Percentiles rank a stretch among this genome's conserved stretches.
These are phyloP conservation scores for Dioszegia hungarica DNA, from an alignment of 768 basidiomycete genomes.

Conservation along the genomic window DNA sequence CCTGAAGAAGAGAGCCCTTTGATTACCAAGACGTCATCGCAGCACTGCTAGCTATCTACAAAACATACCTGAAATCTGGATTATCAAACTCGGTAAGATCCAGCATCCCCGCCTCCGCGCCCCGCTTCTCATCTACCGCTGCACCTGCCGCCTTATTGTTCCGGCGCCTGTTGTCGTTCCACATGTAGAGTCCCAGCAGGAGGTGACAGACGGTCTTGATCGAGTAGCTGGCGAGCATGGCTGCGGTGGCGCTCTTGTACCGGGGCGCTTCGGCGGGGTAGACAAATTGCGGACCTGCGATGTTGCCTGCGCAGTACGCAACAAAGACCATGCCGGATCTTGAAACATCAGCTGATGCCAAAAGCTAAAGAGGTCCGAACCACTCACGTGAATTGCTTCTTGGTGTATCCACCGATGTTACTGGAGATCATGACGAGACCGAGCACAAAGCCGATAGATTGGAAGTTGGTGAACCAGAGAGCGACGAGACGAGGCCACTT, in stretches of 20 bases:
- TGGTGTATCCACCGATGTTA: conserved; percentile 5
- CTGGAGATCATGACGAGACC: conserved; percentile 40
- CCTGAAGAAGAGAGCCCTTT: too few relatives aligned
- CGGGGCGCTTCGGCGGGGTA: conserved; percentile 21
- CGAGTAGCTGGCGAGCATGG: conserved; percentile 41
- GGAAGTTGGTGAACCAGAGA: conserved; percentile 46
- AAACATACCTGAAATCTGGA: conserved; percentile 13
- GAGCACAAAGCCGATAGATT: conserved; percentile 28
- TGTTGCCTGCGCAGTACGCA: conserved; percentile 28
- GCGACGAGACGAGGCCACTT: conserved; percentile 47
- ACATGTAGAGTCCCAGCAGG: conserved; percentile 47
- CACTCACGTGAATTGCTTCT: conserved; percentile 10
- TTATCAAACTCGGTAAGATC: conserved; percentile 22
- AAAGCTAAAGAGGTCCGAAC: conserved; percentile 10
- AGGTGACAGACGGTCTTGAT: conserved; percentile 30
- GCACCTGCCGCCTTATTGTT: conserved; percentile 18
- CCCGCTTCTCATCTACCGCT: conserved; percentile 20
- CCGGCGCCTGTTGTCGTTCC: conserved; percentile 40
- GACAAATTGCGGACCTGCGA: conserved; percentile 18
- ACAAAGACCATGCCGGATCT: conserved; percentile 42
- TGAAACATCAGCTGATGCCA: conserved; percentile 15
- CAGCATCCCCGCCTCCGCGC: conserved; percentile 9
- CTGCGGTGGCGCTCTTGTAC: conserved; percentile 38
- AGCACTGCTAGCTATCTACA: background rate
- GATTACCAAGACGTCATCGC: too few relatives aligned